Conservation (phyloP, 371 early-diverging fungal genomes). For the Coemansia sp. region DNA sequence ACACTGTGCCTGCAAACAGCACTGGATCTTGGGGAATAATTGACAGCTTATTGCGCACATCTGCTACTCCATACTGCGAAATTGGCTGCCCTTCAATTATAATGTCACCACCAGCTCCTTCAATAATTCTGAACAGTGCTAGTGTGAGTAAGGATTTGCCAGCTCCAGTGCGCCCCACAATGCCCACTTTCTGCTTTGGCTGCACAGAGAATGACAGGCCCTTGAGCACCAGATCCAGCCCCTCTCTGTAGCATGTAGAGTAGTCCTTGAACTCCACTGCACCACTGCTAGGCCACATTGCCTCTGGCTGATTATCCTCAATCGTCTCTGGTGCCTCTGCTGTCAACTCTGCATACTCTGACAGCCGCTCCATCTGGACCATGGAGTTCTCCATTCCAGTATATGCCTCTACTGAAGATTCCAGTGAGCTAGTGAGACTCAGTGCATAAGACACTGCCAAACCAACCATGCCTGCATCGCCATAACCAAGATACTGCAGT, state of each 20-base stretch:
- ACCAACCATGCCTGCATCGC: conserved; percentile 13
- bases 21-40: conserved; percentile 67
- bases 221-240: conserved; percentile 50
- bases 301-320: conserved; percentile 43
- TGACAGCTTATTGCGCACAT: conserved; percentile 56
- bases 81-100: conserved; percentile 58
- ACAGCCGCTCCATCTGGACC: conserved; percentile 50
- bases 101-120: conserved; percentile 53
- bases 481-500: background rate
- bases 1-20: conserved; percentile 64
- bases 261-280: conserved; percentile 54
- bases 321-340: conserved; percentile 59
- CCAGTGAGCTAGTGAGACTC: conserved; percentile 8
- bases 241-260: conserved; percentile 55
- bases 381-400: conserved; percentile 6
- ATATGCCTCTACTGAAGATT: background rate
- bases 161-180: conserved; percentile 57
- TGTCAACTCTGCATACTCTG: conserved; percentile 34
- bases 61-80: conserved; percentile 44
- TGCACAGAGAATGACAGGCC: conserved; percentile 48
- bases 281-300: conserved; percentile 59
- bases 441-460: conserved; percentile 28
- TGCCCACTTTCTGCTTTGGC: conserved; percentile 51
- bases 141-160: conserved; percentile 56
- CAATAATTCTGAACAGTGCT: conserved; percentile 59